Conservation (phyloP, 148 eudicot genomes). For the Camellia japonica region DNA sequence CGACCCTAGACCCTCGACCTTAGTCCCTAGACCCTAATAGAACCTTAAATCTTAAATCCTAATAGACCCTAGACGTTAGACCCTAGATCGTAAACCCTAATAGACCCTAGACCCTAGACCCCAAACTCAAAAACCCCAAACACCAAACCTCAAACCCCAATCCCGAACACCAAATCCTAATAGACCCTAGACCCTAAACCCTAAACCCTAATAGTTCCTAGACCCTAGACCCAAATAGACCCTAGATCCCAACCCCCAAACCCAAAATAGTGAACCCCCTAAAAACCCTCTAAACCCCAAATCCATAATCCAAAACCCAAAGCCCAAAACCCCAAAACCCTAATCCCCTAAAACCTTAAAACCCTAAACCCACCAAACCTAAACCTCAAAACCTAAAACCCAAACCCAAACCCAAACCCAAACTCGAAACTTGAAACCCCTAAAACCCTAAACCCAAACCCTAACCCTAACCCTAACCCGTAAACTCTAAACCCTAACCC, state of each 20-base stretch:
- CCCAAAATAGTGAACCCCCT: no score
- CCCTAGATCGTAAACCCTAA: background rate
- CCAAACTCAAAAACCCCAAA: background rate
- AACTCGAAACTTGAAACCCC: background rate
- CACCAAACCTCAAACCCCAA: background rate
- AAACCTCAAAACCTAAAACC: background rate
- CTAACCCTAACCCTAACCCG: background rate
- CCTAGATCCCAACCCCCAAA: no score
- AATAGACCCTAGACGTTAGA: no score
- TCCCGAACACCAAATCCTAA: background rate
- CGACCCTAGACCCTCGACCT: no score
- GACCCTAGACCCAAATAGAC: no score
- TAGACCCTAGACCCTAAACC: no score
- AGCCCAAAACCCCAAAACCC: background rate
- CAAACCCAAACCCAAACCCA: constrained; percentile 1
- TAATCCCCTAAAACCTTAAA: background rate
- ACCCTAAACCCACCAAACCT: background rate
- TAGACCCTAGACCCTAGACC: background rate
- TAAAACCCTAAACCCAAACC: constrained; percentile 9
- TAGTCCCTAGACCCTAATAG: no score
- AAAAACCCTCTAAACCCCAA: no score
- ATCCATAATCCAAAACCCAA: background rate
- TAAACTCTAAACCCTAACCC: background rate
- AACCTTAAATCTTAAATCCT: no score
- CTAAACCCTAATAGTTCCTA: no score